Percentiles rank a stretch among this genome's conserved stretches.
phyloP scores from a whole-genome alignment of 352 stramenopile species.

The Phytophthora meadii region DNA sequence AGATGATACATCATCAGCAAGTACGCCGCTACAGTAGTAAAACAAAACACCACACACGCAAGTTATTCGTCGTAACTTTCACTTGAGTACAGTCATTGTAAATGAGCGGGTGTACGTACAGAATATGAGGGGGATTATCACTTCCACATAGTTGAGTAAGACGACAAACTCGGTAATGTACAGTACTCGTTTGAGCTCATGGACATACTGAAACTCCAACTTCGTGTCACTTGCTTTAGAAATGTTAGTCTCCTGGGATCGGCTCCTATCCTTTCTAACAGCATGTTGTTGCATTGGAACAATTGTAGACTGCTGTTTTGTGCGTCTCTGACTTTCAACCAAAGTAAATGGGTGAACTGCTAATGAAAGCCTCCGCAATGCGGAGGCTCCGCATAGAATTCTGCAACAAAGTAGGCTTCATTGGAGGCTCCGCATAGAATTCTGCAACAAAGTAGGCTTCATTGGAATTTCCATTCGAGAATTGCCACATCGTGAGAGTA shows the following conservation, averaged over 20 bases:
- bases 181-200: slow-evolving; percentile 12
- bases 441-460: too few species aligned
- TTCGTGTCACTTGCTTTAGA: neutral
- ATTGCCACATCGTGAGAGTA: neutral
- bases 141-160: slow-evolving; percentile 30
- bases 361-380: too few species aligned
- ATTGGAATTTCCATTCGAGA: too few species aligned
- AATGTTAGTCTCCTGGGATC: neutral
- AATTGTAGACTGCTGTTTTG: slow-evolving; percentile 4
- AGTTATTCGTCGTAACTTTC: neutral
- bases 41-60: neutral
- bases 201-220: slow-evolving; percentile 13
- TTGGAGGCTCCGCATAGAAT: too few species aligned
- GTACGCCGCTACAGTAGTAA: slow-evolving; percentile 5
- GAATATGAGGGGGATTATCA: slow-evolving; percentile 25
- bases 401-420: too few species aligned
- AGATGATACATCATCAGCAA: slow-evolving; percentile 30
- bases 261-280: neutral
- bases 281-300: neutral
- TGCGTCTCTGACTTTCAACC: too few species aligned
- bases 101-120: slow-evolving; percentile 10
- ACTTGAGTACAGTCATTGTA: neutral
- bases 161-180: slow-evolving; percentile 31
- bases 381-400: too few species aligned
- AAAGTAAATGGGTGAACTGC: too few species aligned